Base-by-base conservation (phyloP, 179 eudicot genomes). In the Drosera spatulata region DNA sequence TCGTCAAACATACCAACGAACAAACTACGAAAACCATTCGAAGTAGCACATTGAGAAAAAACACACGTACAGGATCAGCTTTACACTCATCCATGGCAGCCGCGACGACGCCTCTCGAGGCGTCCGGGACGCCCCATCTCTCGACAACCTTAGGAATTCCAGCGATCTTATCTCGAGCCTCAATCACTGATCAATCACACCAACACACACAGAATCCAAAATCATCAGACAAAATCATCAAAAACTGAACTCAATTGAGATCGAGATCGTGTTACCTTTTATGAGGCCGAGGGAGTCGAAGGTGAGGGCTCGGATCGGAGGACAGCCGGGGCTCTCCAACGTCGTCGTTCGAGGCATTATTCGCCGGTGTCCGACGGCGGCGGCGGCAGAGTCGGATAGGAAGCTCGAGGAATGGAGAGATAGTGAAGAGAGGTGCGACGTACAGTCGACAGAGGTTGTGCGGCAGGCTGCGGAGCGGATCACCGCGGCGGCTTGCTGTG, bases 81-180 rank as follows among this genome's bases (percentile, higher is more conserved):
- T 76, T 62, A 37, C 76, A 41, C 68, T 84, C 87, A 43, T 77
- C 59, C 5, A 81, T 70, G 6, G 95, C 86, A 53, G 86, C 80
- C 1, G 97, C 81, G 33, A 90, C 73, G 48, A 90, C 73, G 7
- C 78, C 69, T 72, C 71, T 76, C 5, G 95, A 80, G 5, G 89
- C 64, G 39, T 86, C 87, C 56, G 95, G 97, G 13, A 77, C 85
- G 3, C 97, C 97, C 97, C 97, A 90, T 64, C 84, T 74, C 61
- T 90, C 80, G 3, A 84, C 93, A 66, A 93, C 83, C 68, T 80
- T 79, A 56, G 95, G 78, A 54, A 70, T 71, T 45, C 81, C 89
- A 14, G 69, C 81, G 63, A 80, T 69, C 70, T 83, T 85, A 59
- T 71, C 74, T 14, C 87, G 79, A 65, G 95, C 95, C 78, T 88